Evolutionary conservation across 2,329 filamentous ascomycete species (phyloP), one percentile per base, ranked within the genome.

Genomic region (Neonectria sp.): DNA sequence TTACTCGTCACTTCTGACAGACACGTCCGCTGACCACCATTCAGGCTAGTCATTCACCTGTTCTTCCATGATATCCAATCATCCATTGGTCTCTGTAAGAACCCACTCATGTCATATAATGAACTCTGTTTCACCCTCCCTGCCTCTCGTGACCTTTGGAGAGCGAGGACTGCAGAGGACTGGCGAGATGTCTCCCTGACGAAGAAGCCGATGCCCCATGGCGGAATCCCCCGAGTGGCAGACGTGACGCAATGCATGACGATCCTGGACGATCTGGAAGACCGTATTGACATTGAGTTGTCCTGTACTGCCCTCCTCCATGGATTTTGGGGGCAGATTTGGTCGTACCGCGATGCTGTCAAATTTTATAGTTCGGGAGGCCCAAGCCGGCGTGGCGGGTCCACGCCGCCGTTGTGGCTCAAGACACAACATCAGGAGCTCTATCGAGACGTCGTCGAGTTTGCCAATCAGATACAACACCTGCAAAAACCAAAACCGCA

Each of bases 251-350:
- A 71, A 29, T 68, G 67, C 24, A 49, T 55, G 45, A 62, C 62
- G 24, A 70, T 75, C 29, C 27, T 71, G 24, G 40, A 68, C n/a
- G 72, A 74, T 15, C 43, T 69, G 7, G 67, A 71, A 49, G 58
- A 60, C 15, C 68, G 67, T 57, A 56, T 74, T 17, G 73, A 75
- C 51, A 63, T 55, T 11, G 71, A 73, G 13, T 55, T 68, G 25
- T 74, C 65, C 27, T 73, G 64, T 43, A 74, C 66, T 21, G 46
- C 61, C 35, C 57, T 68, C 37, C 60, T 75, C 4, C 57, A 75
- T 53, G 73, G 73, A 2, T 49, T 75, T n/a, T 75, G 73, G 73
- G 67, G 73, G 2, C 73, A 73, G 49, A 73, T 75, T 43, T 75
- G 68, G 73, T 67, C 55, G 21, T 75, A 75, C 27, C 73, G 73